Evolutionary conservation across 495 filamentous ascomycete species (phyloP).

Genomic region (Neurospora intermedia): DNA sequence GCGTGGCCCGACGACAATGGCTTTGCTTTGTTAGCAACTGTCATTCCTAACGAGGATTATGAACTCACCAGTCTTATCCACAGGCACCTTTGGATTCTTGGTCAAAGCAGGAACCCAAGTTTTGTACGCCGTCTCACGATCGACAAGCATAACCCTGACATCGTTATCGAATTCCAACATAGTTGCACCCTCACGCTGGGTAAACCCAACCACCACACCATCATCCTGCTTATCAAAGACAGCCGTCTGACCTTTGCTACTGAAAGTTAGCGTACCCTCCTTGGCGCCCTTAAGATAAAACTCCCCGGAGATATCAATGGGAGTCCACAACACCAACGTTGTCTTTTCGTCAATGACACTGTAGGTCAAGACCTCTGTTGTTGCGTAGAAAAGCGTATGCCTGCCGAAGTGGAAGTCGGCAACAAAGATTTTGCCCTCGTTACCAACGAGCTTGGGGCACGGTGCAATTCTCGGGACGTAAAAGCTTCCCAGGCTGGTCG

Average conservation of each 20-base stretch:
- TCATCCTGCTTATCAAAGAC: background rate
- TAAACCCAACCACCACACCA: background rate
- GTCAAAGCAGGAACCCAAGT: slow-evolving; percentile 48
- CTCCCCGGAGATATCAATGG: background rate
- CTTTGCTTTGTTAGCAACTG: background rate
- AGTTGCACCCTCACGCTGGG: background rate
- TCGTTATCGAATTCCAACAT: slow-evolving; percentile 1
- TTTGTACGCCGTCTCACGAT: slow-evolving; percentile 40
- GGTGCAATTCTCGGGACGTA: background rate
- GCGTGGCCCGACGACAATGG: slow-evolving; percentile 54
- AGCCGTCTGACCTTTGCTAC: background rate
- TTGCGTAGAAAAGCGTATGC: background rate
- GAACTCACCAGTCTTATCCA: slow-evolving; percentile 33
- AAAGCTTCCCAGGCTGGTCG: background rate
- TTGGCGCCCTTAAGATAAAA: background rate
- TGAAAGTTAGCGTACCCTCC: background rate
- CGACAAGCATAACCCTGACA: slow-evolving; percentile 25
- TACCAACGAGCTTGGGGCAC: background rate
- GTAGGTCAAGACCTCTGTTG: slow-evolving; percentile 1
- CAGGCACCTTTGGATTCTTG: slow-evolving; percentile 33
- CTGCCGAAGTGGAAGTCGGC: slow-evolving; percentile 2
- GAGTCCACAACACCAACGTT: slow-evolving; percentile 1
- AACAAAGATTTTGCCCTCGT: background rate
- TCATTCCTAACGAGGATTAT: background rate
- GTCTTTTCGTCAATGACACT: background rate